A percentile compares a stretch with the other conserved stretches of the same genome.
Conservation (phyloP, 495 filamentous ascomycete species). For the Lentithecium fluviatile region DNA sequence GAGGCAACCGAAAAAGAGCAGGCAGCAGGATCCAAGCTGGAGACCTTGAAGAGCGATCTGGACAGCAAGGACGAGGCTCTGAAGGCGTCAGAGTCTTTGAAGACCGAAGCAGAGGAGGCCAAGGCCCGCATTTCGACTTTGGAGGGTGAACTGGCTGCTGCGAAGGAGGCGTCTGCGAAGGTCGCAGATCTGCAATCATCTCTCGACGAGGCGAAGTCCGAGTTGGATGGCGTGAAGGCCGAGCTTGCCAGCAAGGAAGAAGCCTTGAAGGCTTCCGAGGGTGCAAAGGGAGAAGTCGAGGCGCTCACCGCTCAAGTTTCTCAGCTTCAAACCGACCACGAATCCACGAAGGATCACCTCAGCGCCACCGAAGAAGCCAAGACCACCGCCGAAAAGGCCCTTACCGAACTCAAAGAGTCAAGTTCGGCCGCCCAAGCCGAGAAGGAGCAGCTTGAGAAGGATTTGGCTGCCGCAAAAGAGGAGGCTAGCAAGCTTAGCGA, state of each 20-base stretch:
- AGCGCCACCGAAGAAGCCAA: conserved; percentile 13
- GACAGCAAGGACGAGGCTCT: not conserved
- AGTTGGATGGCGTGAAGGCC: not conserved
- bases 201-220: not conserved
- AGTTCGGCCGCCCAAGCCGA: not conserved
- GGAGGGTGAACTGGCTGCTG: not conserved
- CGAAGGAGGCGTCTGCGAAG: not conserved
- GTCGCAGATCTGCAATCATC: not conserved
- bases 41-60: not conserved
- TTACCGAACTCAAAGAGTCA: conserved; percentile 2
- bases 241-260: not conserved
- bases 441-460: conserved; percentile 19
- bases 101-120: too few species aligned
- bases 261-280: not conserved
- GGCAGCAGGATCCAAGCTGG: conserved; percentile 35
- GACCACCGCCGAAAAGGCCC: conserved; percentile 6
- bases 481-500: conserved; percentile 14
- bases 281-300: not conserved
- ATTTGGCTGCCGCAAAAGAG: conserved; percentile 15
- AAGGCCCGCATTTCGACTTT: not conserved
- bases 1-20: not conserved
- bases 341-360: conserved; percentile 13
- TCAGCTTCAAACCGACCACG: conserved; percentile 2
- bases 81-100: not conserved
- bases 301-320: not conserved